These are phyloP conservation scores for Monosporozyma yasuniensis DNA, from an alignment of 805 yeast genomes.

Conservation along the genomic window DNA sequence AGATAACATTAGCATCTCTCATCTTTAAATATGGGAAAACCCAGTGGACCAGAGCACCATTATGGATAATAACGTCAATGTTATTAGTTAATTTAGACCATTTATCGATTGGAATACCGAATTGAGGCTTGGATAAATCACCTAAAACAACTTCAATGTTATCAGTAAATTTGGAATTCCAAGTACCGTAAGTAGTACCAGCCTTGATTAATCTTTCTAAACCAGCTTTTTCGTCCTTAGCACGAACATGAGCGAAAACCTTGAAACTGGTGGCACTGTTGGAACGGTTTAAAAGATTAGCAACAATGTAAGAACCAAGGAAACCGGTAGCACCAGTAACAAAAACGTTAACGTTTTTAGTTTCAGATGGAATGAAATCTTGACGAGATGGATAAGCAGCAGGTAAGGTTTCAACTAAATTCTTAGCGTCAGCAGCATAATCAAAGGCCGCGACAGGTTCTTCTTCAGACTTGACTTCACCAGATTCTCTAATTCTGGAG, in stretches of 20 bases:
- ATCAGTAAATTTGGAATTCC: slow-evolving; percentile 45
- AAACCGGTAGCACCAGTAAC: slow-evolving; percentile 96
- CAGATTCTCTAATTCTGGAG: slow-evolving; percentile 43
- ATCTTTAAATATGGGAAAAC: slow-evolving; percentile 87
- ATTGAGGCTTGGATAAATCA: slow-evolving; percentile 60
- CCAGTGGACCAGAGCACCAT: slow-evolving; percentile 99
- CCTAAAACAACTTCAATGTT: slow-evolving; percentile 72
- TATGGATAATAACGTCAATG: slow-evolving; percentile 82
- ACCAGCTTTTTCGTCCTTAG: slow-evolving; percentile 58
- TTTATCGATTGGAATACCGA: slow-evolving; percentile 51
- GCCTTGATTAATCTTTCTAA: slow-evolving; percentile 66
- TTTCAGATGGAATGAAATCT: slow-evolving; percentile 20
- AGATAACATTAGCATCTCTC: slow-evolving; percentile 86
- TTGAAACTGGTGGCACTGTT: slow-evolving; percentile 37
- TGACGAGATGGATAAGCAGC: slow-evolving; percentile 38
- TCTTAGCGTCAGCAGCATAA: slow-evolving; percentile 70
- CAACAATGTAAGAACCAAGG: slow-evolving; percentile 80
- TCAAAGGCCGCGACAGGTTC: slow-evolving; percentile 24
- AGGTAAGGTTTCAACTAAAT: slow-evolving; percentile 36
- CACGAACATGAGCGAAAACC: slow-evolving; percentile 87
- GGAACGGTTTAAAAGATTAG: slow-evolving; percentile 60
- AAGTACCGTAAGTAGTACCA: slow-evolving; percentile 67
- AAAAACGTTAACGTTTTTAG: slow-evolving; percentile 48
- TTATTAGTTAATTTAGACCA: slow-evolving; percentile 52
- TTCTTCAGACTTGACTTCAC: slow-evolving; percentile 22